Evolutionary conservation across 2,329 filamentous ascomycete genomes (phyloP), one percentile per base, ranked within the genome.

Genomic region (Paecilomyces sp.): DNA sequence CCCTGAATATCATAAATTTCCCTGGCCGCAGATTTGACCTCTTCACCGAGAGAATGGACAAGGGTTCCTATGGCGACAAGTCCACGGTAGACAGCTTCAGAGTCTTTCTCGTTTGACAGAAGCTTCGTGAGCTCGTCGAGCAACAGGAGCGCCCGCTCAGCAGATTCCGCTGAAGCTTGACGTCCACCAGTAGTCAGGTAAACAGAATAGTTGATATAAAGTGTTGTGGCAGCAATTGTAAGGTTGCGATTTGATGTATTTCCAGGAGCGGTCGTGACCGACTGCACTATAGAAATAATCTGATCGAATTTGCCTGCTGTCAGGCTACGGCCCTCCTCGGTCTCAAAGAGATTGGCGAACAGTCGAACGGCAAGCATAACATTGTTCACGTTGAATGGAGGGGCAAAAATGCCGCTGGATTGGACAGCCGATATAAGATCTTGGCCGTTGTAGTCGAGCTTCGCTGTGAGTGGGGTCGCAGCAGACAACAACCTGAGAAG

Each of bases 21-120:
- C 71, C 81, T 81, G 58, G 83, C 82, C 41, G 83, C 81, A 66
- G 78, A 77, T 65, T 79, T 83, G 60, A 88, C 82, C 58, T 87
- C 82, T 6, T 78, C 77, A n/a, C 86, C 81, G 13, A 89, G 77
- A 5, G 79, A 80, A 25, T 70, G 69, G 22, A 91, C 73, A 61
- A 95, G 71, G 1, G 92, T 99, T 0, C 94, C 95, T 0, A 93
- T 76, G 0, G 90, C 91, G 6, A 96, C 90, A 5, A 97, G 80
- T 0, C 86, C 85, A 24, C 94, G 86, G 71, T 92, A 97, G 3
- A 94, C 77, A 0, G 91, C 90, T 71, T 97, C 94, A 0, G 87
- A 85, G 67, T 97, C 92, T 2, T 81, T 85, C 63, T 90, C 87
- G 3, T 80, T 82, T 5, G 79, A 76, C 1, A 96, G 74, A 0